Percentiles rank a stretch among this genome's conserved stretches.
These are phyloP conservation scores for Saccharomycopsis vini DNA, from an alignment of 805 yeast genomes.

Conservation along the genomic window DNA sequence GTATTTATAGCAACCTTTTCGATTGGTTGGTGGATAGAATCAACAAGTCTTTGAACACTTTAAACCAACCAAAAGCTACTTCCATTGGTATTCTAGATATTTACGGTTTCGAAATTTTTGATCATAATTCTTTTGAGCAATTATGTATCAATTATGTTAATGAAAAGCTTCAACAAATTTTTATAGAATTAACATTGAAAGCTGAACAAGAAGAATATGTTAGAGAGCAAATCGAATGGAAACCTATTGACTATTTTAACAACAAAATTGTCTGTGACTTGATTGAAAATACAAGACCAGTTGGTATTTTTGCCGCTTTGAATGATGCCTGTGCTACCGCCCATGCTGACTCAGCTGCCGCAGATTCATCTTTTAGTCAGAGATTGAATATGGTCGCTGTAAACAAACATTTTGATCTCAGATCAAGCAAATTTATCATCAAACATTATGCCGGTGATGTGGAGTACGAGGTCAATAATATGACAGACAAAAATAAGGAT, in stretches of 20 bases:
- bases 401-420: slow-evolving; percentile 82
- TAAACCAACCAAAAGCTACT: slow-evolving; percentile 40
- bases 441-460: slow-evolving; percentile 99
- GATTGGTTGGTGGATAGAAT: slow-evolving; percentile 96
- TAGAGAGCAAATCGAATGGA: slow-evolving; percentile 92
- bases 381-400: slow-evolving; percentile 74
- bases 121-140: slow-evolving; percentile 91
- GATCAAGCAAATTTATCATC: slow-evolving; percentile 78
- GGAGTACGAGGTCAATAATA: slow-evolving; percentile 75
- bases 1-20: slow-evolving; percentile 81
- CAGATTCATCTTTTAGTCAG: slow-evolving; percentile 93
- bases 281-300: slow-evolving; percentile 89
- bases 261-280: slow-evolving; percentile 94
- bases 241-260: slow-evolving; percentile 93
- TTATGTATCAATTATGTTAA: slow-evolving; percentile 92
- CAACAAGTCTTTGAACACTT: slow-evolving; percentile 60
- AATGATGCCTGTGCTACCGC: slow-evolving; percentile 98
- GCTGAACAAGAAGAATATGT: slow-evolving; percentile 98
- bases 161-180: slow-evolving; percentile 93
- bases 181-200: slow-evolving; percentile 88
- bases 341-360: slow-evolving; percentile 93
- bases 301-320: slow-evolving; percentile 92
- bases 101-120: slow-evolving; percentile 93
- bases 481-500: slow-evolving; percentile 97
- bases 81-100: slow-evolving; percentile 93